A percentile compares a stretch with the other conserved stretches of the same genome.
Evolutionary conservation across 2,329 filamentous ascomycete genomes (phyloP).

Genomic region (Stagonosporopsis cucurbitacearum): DNA sequence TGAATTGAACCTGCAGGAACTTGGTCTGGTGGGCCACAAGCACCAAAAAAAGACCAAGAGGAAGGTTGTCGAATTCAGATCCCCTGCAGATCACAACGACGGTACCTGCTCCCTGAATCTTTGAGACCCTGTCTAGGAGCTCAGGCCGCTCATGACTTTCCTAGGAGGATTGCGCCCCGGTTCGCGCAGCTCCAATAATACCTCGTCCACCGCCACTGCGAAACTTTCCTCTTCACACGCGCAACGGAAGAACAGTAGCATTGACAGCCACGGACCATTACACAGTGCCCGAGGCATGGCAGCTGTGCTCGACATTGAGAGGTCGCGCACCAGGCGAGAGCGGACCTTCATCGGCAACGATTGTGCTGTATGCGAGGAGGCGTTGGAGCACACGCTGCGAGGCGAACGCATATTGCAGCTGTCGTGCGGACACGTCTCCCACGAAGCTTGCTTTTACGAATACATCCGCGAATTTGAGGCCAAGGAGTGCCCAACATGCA

Average conservation of each 20-base stretch:
- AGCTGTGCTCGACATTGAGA: constrained; percentile 75
- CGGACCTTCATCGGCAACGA: constrained; percentile 94
- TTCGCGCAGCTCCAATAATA: constrained; percentile 44
- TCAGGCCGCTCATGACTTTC: constrained; percentile 51
- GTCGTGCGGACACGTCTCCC: constrained; percentile 94
- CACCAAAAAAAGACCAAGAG: constrained; percentile 32
- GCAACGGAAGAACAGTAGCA: constrained; percentile 34
- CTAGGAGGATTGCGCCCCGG: constrained; percentile 47
- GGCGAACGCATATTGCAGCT: constrained; percentile 96
- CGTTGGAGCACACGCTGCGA: constrained; percentile 89
- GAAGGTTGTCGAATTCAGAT: constrained; percentile 46
- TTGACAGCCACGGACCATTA: constrained; percentile 38
- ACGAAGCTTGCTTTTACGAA: constrained; percentile 98
- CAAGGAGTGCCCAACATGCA: constrained; percentile 92
- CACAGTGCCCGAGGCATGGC: constrained; percentile 59
- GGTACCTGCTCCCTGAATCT: constrained; percentile 40
- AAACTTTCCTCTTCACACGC: constrained; percentile 30
- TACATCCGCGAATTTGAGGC: constrained; percentile 95
- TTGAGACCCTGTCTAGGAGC: constrained; percentile 44
- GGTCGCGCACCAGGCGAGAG: constrained; percentile 81
- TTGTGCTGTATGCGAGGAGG: constrained; percentile 96
- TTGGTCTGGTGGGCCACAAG: constrained; percentile 41
- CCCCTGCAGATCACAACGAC: constrained; percentile 37
- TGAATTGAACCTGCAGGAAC: constrained; percentile 44
- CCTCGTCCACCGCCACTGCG: constrained; percentile 22